Evolutionary conservation across 192 early-diverging fungal genomes (phyloP).

Genomic region (Entomortierella parvispora): DNA sequence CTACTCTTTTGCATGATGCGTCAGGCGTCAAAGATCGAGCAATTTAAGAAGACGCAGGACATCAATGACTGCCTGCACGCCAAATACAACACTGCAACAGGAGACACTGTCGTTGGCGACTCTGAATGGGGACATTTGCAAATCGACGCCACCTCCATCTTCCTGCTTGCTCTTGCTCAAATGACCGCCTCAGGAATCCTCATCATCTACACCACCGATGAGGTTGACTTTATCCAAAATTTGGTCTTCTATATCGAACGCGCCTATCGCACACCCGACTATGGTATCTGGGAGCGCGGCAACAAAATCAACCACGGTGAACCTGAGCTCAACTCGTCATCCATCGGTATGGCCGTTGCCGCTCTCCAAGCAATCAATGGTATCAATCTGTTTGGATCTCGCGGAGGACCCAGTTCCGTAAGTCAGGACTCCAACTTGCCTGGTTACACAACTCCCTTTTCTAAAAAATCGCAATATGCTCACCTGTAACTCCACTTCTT

Average conservation of each 20-base stretch:
- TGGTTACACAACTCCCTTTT: too few relatives aligned
- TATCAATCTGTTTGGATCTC: constrained; percentile 84
- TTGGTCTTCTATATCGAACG: constrained; percentile 91
- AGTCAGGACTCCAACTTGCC: too few relatives aligned
- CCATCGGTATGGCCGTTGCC: constrained; percentile 89
- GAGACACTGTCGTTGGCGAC: constrained; percentile 87
- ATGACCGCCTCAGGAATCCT: constrained; percentile 83
- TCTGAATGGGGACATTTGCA: constrained; percentile 90
- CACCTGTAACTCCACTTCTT: not conserved
- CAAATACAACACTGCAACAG: constrained; percentile 87
- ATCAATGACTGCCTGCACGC: constrained; percentile 85
- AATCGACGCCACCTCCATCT: constrained; percentile 89
- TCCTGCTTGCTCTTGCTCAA: constrained; percentile 80
- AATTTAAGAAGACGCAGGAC: constrained; percentile 84
- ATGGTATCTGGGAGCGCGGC: constrained; percentile 91
- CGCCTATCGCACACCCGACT: constrained; percentile 85
- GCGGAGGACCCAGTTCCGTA: constrained; percentile 81
- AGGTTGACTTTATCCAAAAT: constrained; percentile 89
- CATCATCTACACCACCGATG: constrained; percentile 85
- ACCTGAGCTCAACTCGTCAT: constrained; percentile 88
- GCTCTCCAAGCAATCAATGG: constrained; percentile 88
- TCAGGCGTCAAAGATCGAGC: constrained; percentile 83
- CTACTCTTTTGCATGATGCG: constrained; percentile 85
- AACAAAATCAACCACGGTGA: constrained; percentile 90
- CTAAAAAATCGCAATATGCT: too few relatives aligned